Conservation (phyloP, 2,329 filamentous ascomycete genomes). For the Ophiobolus disseminans region DNA sequence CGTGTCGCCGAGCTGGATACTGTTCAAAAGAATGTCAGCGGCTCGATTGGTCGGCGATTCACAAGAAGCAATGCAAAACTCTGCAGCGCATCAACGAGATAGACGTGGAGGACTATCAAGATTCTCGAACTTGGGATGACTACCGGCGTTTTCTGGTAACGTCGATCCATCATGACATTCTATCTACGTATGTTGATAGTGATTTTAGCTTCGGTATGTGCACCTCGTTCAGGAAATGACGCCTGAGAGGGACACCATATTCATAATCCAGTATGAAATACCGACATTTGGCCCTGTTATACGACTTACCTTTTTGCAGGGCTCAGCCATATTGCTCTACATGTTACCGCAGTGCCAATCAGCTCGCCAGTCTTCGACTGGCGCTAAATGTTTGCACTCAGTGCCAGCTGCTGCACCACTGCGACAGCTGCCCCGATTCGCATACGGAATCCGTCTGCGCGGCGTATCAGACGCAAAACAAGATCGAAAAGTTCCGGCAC, state of each 20-base stretch:
- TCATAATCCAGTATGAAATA: constrained; percentile 24
- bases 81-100: constrained; percentile 20
- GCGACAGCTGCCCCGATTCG: constrained; percentile 11
- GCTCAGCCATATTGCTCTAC: constrained; percentile 23
- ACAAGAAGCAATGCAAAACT: constrained; percentile 29
- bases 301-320: constrained; percentile 10
- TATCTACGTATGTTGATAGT: background rate
- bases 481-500: constrained; percentile 23
- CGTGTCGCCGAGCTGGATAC: constrained; percentile 24
- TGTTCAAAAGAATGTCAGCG: constrained; percentile 29
- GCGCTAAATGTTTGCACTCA: constrained; percentile 15
- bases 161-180: background rate
- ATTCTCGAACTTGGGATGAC: constrained; percentile 18
- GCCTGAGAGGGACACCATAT: constrained; percentile 7
- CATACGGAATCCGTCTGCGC: constrained; percentile 18
- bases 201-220: constrained; percentile 13
- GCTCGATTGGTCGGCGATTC: constrained; percentile 21
- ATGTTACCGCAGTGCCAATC: constrained; percentile 21
- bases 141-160: constrained; percentile 16
- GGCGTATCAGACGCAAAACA: constrained; percentile 11
- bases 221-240: constrained; percentile 12
- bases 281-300: background rate
- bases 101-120: constrained; percentile 21
- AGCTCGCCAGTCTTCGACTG: constrained; percentile 17
- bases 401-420: constrained; percentile 22